Percentiles rank a stretch among this genome's conserved stretches.
These are phyloP conservation scores for Vitis amurensis DNA, from an alignment of 164 flowering plant genomes.

Conservation along the genomic window DNA sequence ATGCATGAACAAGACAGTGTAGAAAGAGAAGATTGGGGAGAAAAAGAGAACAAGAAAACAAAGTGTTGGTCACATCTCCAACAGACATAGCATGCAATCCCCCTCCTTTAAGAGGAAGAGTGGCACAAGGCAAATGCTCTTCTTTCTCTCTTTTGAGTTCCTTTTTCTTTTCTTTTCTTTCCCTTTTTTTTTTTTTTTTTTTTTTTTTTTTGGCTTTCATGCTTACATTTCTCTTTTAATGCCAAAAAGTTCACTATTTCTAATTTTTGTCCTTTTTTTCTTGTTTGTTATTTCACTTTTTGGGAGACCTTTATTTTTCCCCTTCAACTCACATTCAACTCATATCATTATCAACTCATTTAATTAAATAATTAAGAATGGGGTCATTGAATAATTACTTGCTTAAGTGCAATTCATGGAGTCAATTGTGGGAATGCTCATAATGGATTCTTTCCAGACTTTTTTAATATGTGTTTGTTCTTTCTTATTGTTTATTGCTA, in stretches of 20 bases:
- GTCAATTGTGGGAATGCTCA: background rate
- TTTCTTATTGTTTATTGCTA: conserved; percentile 1
- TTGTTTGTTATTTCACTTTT: background rate
- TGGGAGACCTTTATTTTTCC: background rate
- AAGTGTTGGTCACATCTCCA: background rate
- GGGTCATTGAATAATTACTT: conserved; percentile 14
- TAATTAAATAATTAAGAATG: background rate
- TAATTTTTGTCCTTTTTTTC: background rate
- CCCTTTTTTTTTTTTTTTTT: background rate
- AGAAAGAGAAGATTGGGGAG: background rate
- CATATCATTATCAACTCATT: conserved; percentile 7
- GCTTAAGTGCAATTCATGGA: conserved; percentile 11
- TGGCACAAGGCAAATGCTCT: background rate
- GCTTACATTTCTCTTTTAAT: too few species aligned
- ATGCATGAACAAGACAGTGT: background rate
- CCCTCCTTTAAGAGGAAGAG: background rate
- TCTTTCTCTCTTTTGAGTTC: background rate
- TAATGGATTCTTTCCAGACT: background rate
- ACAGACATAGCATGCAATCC: background rate
- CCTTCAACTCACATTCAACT: conserved; percentile 14
- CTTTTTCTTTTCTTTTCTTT: background rate
- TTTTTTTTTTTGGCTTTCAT: background rate
- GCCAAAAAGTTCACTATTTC: background rate
- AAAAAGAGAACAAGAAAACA: background rate
- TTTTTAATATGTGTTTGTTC: background rate